These are phyloP conservation scores for Collybia sp. DNA, from an alignment of 768 basidiomycete genomes.

Conservation along the genomic window DNA sequence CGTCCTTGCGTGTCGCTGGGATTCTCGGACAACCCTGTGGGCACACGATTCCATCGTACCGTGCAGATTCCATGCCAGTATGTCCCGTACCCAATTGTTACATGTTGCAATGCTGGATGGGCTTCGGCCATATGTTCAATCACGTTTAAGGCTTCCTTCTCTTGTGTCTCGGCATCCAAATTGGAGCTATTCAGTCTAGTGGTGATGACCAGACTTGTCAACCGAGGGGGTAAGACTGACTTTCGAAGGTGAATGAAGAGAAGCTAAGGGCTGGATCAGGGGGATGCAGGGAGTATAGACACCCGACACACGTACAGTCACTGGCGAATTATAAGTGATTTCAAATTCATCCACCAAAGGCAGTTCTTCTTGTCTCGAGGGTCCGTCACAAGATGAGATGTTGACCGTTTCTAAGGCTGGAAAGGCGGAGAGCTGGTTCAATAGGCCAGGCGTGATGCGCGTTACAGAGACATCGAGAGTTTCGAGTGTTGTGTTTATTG, in stretches of 20 bases:
- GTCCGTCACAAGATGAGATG: conserved; percentile 8
- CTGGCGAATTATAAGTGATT: conserved; percentile 2
- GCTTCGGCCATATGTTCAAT: conserved; percentile 16
- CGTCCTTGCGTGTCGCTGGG: conserved; percentile 16
- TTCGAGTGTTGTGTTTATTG: conserved; percentile 12
- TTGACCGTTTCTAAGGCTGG: conserved; percentile 3
- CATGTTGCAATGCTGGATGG: conserved; percentile 12
- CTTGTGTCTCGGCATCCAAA: conserved; percentile 14
- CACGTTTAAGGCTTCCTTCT: conserved; percentile 15
- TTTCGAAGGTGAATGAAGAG: conserved; percentile 16
- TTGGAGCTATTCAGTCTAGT: conserved; percentile 17
- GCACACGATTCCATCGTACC: conserved; percentile 17
- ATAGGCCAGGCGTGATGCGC: conserved; percentile 14
- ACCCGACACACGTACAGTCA: conserved; percentile 5
- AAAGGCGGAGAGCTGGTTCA: conserved; percentile 6
- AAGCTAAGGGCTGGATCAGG: conserved; percentile 1
- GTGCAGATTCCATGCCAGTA: conserved; percentile 25
- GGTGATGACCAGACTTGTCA: conserved; percentile 15
- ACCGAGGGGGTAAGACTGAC: conserved; percentile 10
- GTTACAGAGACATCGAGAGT: conserved; percentile 15
- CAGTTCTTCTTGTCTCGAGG: background rate
- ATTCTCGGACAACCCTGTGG: conserved; percentile 5
- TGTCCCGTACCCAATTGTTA: conserved; percentile 23
- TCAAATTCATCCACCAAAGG: background rate
- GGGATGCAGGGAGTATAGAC: background rate